These are phyloP conservation scores for Fusarium sp. DNA, from an alignment of 2,329 filamentous ascomycete species.

Conservation along the genomic window DNA sequence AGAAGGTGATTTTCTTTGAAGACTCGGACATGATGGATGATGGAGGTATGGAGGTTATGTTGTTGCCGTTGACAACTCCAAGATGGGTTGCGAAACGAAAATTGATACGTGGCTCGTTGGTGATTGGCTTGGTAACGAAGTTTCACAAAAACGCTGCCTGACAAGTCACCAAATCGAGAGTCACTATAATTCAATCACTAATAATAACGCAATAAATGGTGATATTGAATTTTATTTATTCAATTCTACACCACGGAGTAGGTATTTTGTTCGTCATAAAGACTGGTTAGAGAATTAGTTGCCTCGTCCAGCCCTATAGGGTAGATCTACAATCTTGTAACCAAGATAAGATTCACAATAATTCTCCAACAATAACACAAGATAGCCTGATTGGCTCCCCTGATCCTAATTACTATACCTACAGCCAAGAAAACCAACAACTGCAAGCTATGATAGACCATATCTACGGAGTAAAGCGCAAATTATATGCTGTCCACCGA, in stretches of 20 bases:
- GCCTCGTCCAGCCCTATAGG: neutral
- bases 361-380: neutral
- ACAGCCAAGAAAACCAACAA: neutral
- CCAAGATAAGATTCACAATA: no score
- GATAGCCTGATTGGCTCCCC: neutral
- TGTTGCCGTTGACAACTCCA: rapidly evolving
- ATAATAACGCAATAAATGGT: rapidly evolving
- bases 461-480: no score
- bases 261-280: rapidly evolving
- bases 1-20: conserved; percentile 44
- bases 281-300: rapidly evolving
- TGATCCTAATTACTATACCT: rapidly evolving
- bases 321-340: neutral
- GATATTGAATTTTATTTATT: neutral
- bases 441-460: no score
- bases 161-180: rapidly evolving
- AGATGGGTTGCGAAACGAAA: neutral
- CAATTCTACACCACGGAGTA: no score
- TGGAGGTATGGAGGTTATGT: rapidly evolving
- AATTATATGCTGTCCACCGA: neutral
- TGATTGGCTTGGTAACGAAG: neutral
- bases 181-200: rapidly evolving
- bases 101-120: neutral
- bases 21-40: neutral
- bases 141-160: neutral